phyloP scores from a whole-genome alignment of 1,284 basidiomycete genomes.

The Schizophyllum amplum region DNA sequence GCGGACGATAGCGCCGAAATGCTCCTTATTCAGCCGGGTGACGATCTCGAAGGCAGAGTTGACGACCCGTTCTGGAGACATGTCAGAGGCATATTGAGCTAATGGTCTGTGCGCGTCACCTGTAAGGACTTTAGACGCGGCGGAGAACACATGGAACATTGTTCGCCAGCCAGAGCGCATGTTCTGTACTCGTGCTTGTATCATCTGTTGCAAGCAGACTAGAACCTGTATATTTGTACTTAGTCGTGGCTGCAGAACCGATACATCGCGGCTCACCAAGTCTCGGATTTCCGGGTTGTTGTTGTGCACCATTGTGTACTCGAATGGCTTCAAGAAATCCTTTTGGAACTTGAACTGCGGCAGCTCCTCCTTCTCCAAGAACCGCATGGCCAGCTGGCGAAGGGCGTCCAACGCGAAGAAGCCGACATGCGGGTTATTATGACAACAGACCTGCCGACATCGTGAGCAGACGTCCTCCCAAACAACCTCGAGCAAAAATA shows the following conservation, averaged over 20 bases:
- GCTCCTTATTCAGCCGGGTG: conserved; percentile 82
- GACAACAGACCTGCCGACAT: conserved; percentile 77
- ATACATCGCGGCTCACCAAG: conserved; percentile 60
- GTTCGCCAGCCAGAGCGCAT: conserved; percentile 98
- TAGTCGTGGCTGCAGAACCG: conserved; percentile 1
- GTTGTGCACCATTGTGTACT: conserved; percentile 97
- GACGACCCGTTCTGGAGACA: conserved; percentile 72
- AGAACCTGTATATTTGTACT: conserved; percentile 52
- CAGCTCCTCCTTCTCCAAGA: conserved; percentile 97
- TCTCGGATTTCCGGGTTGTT: conserved; percentile 92
- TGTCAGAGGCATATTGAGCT: background rate
- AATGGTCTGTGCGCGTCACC: conserved; percentile 38
- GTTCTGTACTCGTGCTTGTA: conserved; percentile 91
- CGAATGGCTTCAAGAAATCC: conserved; percentile 97
- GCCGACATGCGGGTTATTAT: conserved; percentile 94
- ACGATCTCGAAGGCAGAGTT: conserved; percentile 97
- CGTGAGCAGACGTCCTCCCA: conserved; percentile 1
- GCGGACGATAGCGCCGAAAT: conserved; percentile 86
- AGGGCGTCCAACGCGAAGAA: conserved; percentile 97
- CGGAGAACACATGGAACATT: conserved; percentile 97
- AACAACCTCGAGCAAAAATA: conserved; percentile 25
- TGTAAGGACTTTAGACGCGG: conserved; percentile 90
- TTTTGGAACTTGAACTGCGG: conserved; percentile 99
- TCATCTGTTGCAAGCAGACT: conserved; percentile 99
- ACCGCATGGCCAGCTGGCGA: conserved; percentile 97